These are phyloP conservation scores for Cyclostephanos invisitatus DNA, from an alignment of 108 stramenopile species.

Conservation along the genomic window DNA sequence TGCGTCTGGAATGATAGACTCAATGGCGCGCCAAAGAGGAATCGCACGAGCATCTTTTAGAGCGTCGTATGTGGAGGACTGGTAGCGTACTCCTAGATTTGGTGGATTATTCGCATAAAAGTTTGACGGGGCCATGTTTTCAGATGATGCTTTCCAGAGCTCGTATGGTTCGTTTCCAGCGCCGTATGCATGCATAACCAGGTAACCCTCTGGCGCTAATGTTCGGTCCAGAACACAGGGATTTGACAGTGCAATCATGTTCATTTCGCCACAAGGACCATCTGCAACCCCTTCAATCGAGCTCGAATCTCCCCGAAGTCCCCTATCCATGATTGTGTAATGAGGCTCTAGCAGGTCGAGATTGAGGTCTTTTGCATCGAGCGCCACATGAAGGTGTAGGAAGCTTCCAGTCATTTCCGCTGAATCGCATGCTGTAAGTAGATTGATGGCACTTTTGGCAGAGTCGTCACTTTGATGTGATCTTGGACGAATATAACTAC, in stretches of 20 bases:
- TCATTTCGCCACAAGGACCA: slow-evolving; percentile 84
- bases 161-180: slow-evolving; percentile 92
- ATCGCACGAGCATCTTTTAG: slow-evolving; percentile 81
- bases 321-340: slow-evolving; percentile 91
- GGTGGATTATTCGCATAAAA: slow-evolving; percentile 13
- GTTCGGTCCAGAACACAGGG: slow-evolving; percentile 80
- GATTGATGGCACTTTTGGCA: slow-evolving; percentile 12
- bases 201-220: slow-evolving; percentile 86
- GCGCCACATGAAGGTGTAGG: slow-evolving; percentile 89
- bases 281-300: slow-evolving; percentile 47
- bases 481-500: slow-evolving; percentile 30
- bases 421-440: slow-evolving; percentile 58
- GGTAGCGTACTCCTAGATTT: slow-evolving; percentile 44
- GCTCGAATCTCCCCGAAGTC: slow-evolving; percentile 55
- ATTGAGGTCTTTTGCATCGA: slow-evolving; percentile 77
- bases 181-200: slow-evolving; percentile 89
- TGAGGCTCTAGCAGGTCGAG: slow-evolving; percentile 75
- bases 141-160: slow-evolving; percentile 60
- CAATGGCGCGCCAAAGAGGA: slow-evolving; percentile 87
- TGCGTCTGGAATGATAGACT: slow-evolving; percentile 88
- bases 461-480: slow-evolving; percentile 12
- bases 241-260: slow-evolving; percentile 92
- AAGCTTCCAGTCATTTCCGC: slow-evolving; percentile 89
- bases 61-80: slow-evolving; percentile 54
- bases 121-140: not conserved